phyloP scores from a whole-genome alignment of 495 filamentous ascomycete genomes.

The Tuber calosporum region DNA sequence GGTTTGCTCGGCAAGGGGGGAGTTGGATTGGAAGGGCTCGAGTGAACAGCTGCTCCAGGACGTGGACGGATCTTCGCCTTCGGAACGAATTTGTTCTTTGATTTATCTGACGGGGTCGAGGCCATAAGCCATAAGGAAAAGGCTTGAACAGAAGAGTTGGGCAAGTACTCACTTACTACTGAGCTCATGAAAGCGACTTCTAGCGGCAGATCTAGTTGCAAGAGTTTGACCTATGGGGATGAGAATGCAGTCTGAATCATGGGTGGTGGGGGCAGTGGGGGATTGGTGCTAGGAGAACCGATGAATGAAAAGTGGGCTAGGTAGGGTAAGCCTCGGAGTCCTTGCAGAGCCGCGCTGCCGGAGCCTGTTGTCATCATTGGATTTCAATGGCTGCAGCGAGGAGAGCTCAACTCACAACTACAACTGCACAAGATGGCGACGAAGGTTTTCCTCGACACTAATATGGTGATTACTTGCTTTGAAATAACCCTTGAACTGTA shows the following conservation, averaged over 20 bases:
- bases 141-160: not conserved
- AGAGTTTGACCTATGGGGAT: not conserved
- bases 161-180: slow-evolving; percentile 26
- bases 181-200: slow-evolving; percentile 24
- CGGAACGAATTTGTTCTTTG: slow-evolving; percentile 40
- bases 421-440: slow-evolving; percentile 55
- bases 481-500: not conserved
- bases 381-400: not conserved
- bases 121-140: not conserved
- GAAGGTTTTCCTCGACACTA: slow-evolving; percentile 69
- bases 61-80: slow-evolving; percentile 35
- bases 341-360: not conserved
- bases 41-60: not conserved
- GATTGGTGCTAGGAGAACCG: not conserved
- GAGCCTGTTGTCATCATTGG: not conserved
- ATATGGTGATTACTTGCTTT: slow-evolving; percentile 54
- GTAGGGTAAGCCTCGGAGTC: not conserved
- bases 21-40: not conserved
- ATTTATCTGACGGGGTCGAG: slow-evolving; percentile 34
- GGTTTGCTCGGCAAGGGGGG: not conserved
- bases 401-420: not conserved
- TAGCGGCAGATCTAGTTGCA: not conserved
- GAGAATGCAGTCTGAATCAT: not conserved
- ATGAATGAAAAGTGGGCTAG: not conserved
- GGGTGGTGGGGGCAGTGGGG: not conserved